Evolutionary conservation across 2,329 filamentous ascomycete species (phyloP).

Genomic region (Exophiala phaeomuriformis): DNA sequence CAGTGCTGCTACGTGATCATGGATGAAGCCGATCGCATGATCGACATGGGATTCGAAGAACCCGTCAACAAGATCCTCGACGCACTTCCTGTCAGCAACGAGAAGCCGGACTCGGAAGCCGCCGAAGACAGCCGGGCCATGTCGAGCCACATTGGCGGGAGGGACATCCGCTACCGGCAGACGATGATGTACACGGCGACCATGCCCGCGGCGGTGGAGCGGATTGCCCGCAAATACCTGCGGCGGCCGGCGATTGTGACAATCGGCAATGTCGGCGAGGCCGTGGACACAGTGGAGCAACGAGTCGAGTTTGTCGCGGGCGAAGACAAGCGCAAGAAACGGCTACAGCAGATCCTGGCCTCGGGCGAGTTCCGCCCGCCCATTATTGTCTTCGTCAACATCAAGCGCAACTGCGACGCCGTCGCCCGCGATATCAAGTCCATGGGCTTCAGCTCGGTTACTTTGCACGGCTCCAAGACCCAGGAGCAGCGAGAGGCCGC

Average conservation of each 20-base stretch:
- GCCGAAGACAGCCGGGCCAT: constrained; percentile 83
- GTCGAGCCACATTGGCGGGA: constrained; percentile 66
- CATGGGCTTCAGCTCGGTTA: constrained; percentile 85
- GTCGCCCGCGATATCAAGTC: constrained; percentile 89
- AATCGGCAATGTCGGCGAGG: constrained; percentile 89
- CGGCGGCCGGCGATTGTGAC: constrained; percentile 87
- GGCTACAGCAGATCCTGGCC: constrained; percentile 79
- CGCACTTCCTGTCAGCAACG: constrained; percentile 82
- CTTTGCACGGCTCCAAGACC: constrained; percentile 89
- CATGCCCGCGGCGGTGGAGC: constrained; percentile 87
- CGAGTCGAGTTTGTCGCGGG: constrained; percentile 84
- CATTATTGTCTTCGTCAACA: constrained; percentile 99
- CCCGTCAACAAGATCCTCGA: constrained; percentile 96
- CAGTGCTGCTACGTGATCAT: constrained; percentile 99
- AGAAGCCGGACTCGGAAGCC: constrained; percentile 89
- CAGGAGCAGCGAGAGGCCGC: constrained; percentile 97
- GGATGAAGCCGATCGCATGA: constrained; percentile 99
- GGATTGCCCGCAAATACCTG: constrained; percentile 94
- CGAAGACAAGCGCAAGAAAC: constrained; percentile 95
- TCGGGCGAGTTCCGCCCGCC: constrained; percentile 75
- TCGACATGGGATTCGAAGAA: constrained; percentile 96
- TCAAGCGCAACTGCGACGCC: constrained; percentile 97
- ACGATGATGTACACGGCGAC: constrained; percentile 99
- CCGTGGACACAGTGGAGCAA: constrained; percentile 95
- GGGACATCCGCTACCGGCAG: constrained; percentile 72